Conservation (phyloP, 768 basidiomycete genomes). For the Panaeolus cyanescens region DNA sequence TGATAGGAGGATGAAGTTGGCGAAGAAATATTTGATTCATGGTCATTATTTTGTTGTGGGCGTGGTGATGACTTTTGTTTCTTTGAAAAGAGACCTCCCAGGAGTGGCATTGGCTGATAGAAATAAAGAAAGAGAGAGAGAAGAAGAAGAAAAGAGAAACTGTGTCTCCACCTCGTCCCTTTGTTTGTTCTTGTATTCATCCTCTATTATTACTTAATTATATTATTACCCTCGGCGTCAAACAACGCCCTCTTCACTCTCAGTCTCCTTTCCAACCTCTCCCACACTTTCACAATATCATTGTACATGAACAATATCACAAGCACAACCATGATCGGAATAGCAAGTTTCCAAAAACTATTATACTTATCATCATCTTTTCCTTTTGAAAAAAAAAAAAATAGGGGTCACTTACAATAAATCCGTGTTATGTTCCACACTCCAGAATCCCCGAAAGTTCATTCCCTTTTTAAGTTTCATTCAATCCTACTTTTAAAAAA, state of each 20-base stretch:
- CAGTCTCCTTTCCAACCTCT: slow-evolving; percentile 3
- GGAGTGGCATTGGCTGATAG: slow-evolving; percentile 32
- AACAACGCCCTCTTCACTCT: not conserved
- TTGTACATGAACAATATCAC: slow-evolving; percentile 56
- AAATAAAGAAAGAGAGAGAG: not conserved
- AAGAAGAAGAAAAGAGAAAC: not conserved
- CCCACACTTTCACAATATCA: slow-evolving; percentile 40
- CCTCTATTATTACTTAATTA: slow-evolving; percentile 2
- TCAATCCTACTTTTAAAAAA: not conserved
- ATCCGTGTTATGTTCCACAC: slow-evolving; percentile 43
- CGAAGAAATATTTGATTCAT: slow-evolving; percentile 30
- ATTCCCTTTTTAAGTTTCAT: slow-evolving; percentile 40
- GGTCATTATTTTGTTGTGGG: slow-evolving; percentile 19
- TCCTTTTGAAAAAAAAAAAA: not conserved
- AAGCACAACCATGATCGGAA: slow-evolving; percentile 61
- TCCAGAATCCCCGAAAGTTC: slow-evolving; percentile 64
- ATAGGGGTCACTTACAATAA: slow-evolving; percentile 38
- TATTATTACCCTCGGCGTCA: not conserved
- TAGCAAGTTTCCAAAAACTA: slow-evolving; percentile 72
- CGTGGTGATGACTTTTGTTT: slow-evolving; percentile 33
- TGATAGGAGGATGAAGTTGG: slow-evolving; percentile 35
- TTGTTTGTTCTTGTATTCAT: slow-evolving; percentile 4
- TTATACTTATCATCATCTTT: not conserved
- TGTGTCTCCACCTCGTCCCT: not conserved
- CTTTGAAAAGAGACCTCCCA: slow-evolving; percentile 39